Base-by-base conservation (phyloP, 1,139 yeast species). In the Candida smagusa region DNA sequence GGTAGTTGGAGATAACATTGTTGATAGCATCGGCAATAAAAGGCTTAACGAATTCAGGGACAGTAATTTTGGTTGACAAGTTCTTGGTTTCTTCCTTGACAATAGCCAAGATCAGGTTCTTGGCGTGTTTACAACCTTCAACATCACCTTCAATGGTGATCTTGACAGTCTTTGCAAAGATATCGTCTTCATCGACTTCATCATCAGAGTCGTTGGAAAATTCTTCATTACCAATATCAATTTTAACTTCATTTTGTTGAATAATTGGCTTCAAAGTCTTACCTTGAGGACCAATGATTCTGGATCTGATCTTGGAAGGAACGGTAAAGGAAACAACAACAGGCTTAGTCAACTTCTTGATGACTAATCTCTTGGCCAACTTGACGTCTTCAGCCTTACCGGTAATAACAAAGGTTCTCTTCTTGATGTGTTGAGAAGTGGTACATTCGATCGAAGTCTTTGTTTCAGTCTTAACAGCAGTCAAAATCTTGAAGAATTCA, bases 231-330 rank as follows among this genome's bases (percentile, higher is more conserved):
- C 81, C 82, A 53, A 92, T 79, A 53, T 89, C 89, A 55, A 92
- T 77, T 52, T 73, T 84, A 39, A 87, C 88, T 38, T 79, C 85
- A 45, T 85, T 75, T 34, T 77, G 71, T 39, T 75, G 84, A 40
- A 85, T 74, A 50, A 94, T 86, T 42, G 92, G 89, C 56, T 81
- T 85, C 61, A 94, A 77, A 46, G 74, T 84, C 49, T 76, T 76
- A 54, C 98, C 99, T 59, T 83, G 86, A 33, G 92, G 77, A 41
- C 99, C 99, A 63, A 94, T 89, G 46, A 94, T 78, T 41, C 79
- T 76, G 3, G 95, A 76, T 60, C 96, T 79, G 38, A 88, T 75
- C 49, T 78, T 77, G 22, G 92, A 77, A 29, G 98, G 97, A 40
- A 92, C 79, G 33, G 71, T 62, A 56, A 92, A 76, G 30, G 71